Conservation (phyloP, 306 rosid genomes). For the Ziziphus jujuba region DNA sequence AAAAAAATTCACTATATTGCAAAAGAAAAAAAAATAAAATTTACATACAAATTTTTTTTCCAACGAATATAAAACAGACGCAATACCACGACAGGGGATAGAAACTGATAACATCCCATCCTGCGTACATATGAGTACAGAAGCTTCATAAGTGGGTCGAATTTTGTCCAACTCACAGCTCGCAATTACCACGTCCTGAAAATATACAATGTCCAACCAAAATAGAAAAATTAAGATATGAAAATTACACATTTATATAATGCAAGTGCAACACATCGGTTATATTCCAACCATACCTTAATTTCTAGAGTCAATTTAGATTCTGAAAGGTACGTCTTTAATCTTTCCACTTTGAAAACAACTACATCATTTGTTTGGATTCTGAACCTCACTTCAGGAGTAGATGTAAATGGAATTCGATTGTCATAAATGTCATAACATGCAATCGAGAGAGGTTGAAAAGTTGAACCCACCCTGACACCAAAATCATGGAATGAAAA, state of each 20-base stretch:
- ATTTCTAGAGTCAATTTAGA: conserved; percentile 23
- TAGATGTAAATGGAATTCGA: conserved; percentile 23
- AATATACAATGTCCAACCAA: neutral
- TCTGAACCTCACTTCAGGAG: conserved; percentile 25
- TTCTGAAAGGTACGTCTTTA: conserved; percentile 9
- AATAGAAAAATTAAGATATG: neutral
- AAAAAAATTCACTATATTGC: conserved; percentile 1
- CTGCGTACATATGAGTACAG: conserved; percentile 29
- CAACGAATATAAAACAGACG: neutral
- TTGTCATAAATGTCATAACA: conserved; percentile 35
- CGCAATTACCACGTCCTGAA: conserved; percentile 38
- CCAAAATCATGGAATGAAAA: conserved; percentile 11
- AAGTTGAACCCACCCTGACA: conserved; percentile 47
- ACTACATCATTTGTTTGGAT: conserved; percentile 16
- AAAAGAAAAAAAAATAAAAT: neutral
- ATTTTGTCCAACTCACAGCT: conserved; percentile 41
- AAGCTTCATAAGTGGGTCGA: conserved; percentile 33
- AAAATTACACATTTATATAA: neutral
- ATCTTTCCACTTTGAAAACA: conserved; percentile 15
- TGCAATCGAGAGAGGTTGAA: conserved; percentile 30
- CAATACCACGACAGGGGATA: conserved; percentile 41
- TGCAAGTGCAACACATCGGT: neutral
- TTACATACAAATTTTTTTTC: neutral
- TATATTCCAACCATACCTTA: conserved; percentile 31
- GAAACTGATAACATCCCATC: conserved; percentile 19